Evolutionary conservation across 225 moss, liverwort and hornwort genomes (phyloP).

Genomic region (Rhytidiadelphus loreus): DNA sequence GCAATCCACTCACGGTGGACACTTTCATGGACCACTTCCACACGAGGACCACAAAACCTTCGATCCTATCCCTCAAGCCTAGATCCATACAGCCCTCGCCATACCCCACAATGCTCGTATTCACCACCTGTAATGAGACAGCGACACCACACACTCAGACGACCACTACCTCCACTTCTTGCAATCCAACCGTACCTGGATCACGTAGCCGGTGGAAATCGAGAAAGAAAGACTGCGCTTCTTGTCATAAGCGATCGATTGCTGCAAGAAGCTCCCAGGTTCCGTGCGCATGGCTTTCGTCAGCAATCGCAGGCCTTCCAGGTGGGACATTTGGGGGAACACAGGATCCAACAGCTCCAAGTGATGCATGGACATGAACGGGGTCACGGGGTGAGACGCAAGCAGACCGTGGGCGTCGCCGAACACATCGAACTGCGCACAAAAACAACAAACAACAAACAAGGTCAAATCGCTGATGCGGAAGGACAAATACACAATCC

Average conservation of each 20-base stretch:
- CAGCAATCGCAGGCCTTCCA: conserved; percentile 65
- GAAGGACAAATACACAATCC: not conserved
- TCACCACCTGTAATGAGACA: not conserved
- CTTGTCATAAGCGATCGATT: conserved; percentile 69
- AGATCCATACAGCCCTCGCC: not conserved
- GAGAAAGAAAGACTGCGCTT: conserved; percentile 68
- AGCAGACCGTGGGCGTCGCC: conserved; percentile 81
- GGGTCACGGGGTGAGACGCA: conserved; percentile 87
- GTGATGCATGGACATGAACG: conserved; percentile 96
- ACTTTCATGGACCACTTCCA: not conserved
- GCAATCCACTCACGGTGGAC: not conserved
- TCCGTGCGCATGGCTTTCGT: conserved; percentile 72
- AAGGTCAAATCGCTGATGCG: not conserved
- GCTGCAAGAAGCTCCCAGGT: conserved; percentile 82
- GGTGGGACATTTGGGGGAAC: conserved; percentile 57
- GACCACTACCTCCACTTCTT: not conserved
- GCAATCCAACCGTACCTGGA: conserved; percentile 23
- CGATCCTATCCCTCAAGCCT: not conserved
- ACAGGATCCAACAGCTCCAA: conserved; percentile 78
- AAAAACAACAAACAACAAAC: not conserved
- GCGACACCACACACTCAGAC: not conserved
- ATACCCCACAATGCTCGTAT: not conserved
- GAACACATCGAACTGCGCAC: conserved; percentile 71
- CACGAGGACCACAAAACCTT: not conserved
- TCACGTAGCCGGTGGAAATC: conserved; percentile 78